Evolutionary conservation across 2,329 filamentous ascomycete species (phyloP), one percentile per base, ranked within the genome.

Genomic region (Basipetospora chlamydospora): DNA sequence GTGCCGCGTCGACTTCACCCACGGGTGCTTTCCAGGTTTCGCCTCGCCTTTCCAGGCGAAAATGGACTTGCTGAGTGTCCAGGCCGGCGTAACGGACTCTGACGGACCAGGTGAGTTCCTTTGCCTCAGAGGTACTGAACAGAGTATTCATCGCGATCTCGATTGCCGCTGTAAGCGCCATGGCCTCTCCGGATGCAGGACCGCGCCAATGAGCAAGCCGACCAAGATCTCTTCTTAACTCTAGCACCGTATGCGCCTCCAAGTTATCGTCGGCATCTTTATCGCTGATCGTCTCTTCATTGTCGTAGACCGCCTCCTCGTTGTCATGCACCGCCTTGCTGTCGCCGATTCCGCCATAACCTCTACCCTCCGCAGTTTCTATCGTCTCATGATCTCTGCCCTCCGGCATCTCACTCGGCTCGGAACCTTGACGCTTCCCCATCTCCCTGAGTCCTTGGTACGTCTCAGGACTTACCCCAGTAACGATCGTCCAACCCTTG

Each of bases 1-100:
- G 40, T 1, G 42, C 49, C 4, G 52, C 47, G 8, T 53, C 49
- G 12, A 54, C 41, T 21, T 48, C 46, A 3, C 40, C 40, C 4
- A 39, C 17, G 21, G 35, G 28, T 9, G 41, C 44, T 17, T 35
- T 45, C 51, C 50, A 54, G 5, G 26, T 29, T 1, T 38, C 38
- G 0, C 33, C 20, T 8, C 32, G 16, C 11, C 29, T 21, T 18
- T 29, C 26, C 28, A 43, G 33, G 6, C 26, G 26, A 28, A 28
- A 15, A 15, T 28, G n/a, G n/a, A 28, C 6, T 8, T 11, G 6
- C 13, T 28, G 26, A 12, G 8, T n/a, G n/a, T 28, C 26, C n/a
- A 12, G 13, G 26, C 26, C 7, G 26, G 8, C n/a, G 26, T 8
- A 8, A 15, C 26, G 26, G 26, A 15, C 7, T 28, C 13, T 28